These are phyloP conservation scores for Aphanocladium album DNA, from an alignment of 2,329 filamentous ascomycete genomes.

Conservation along the genomic window DNA sequence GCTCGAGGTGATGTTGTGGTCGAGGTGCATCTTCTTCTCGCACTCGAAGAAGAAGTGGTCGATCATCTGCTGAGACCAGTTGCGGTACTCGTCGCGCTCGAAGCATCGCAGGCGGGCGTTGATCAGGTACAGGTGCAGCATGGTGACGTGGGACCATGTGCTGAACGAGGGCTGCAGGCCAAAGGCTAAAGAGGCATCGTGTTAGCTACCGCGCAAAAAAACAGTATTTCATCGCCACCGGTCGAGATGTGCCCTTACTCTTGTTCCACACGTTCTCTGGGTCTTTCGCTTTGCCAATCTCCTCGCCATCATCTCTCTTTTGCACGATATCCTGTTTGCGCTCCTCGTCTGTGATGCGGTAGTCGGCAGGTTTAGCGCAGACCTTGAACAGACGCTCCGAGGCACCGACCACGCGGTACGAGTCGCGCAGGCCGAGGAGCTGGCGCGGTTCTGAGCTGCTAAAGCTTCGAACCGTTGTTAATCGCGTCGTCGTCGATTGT, in stretches of 20 bases:
- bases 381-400: conserved; percentile 75
- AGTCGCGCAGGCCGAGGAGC: conserved; percentile 32
- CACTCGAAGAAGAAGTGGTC: conserved; percentile 94
- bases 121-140: conserved; percentile 92
- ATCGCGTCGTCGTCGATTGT: neutral
- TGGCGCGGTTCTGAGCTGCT: conserved; percentile 29
- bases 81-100: conserved; percentile 60
- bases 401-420: conserved; percentile 72
- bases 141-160: conserved; percentile 93
- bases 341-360: conserved; percentile 64
- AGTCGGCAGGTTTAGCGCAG: conserved; percentile 68
- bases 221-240: neutral
- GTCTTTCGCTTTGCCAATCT: conserved; percentile 55
- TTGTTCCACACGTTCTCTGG: conserved; percentile 61
- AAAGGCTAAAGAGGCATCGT: conserved; percentile 52
- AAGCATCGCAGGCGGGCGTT: conserved; percentile 78
- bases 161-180: conserved; percentile 81
- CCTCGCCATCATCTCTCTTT: conserved; percentile 72
- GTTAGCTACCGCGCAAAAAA: conserved; percentile 1
- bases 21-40: conserved; percentile 75
- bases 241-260: conserved; percentile 43
- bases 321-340: conserved; percentile 63
- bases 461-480: conserved; percentile 27
- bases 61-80: conserved; percentile 84
- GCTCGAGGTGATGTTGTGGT: conserved; percentile 64